Conservation (phyloP, 768 basidiomycete species). For the Lyophyllum atratum region DNA sequence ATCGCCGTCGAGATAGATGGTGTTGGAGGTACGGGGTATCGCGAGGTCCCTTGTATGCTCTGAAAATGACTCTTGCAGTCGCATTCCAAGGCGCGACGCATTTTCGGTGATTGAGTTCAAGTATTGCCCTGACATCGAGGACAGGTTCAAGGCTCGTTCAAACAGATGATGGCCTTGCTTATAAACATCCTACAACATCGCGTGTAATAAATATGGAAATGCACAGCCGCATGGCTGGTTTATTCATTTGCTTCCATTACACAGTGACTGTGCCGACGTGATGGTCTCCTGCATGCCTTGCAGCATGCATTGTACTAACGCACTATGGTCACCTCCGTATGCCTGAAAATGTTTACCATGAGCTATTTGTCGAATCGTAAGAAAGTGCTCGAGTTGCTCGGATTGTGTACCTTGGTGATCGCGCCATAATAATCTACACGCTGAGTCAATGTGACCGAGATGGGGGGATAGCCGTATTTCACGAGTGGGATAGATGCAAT, state of each 20-base stretch:
- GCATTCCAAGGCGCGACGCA: constrained; percentile 80
- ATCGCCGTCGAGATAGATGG: constrained; percentile 71
- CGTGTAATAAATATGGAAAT: background rate
- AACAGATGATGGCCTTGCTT: background rate
- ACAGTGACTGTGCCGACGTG: constrained; percentile 2
- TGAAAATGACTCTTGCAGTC: constrained; percentile 80
- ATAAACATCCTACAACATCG: background rate
- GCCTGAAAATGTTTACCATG: constrained; percentile 12
- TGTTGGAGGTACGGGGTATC: constrained; percentile 53
- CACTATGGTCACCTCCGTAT: constrained; percentile 23
- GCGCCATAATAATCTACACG: constrained; percentile 27
- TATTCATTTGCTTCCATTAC: no score
- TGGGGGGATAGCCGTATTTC: constrained; percentile 29
- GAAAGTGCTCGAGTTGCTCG: background rate
- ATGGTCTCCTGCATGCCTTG: constrained; percentile 25
- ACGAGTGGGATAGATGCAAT: constrained; percentile 33
- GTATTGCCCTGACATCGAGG: constrained; percentile 44
- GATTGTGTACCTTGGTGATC: constrained; percentile 19
- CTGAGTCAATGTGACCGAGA: constrained; percentile 23
- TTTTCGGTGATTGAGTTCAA: constrained; percentile 71
- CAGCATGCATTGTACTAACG: constrained; percentile 22
- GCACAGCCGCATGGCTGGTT: no score
- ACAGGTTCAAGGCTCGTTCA: background rate
- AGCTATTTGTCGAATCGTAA: background rate
- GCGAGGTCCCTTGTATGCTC: constrained; percentile 78